Conservation (phyloP, 768 basidiomycete species). For the Lentinula guzmanii region DNA sequence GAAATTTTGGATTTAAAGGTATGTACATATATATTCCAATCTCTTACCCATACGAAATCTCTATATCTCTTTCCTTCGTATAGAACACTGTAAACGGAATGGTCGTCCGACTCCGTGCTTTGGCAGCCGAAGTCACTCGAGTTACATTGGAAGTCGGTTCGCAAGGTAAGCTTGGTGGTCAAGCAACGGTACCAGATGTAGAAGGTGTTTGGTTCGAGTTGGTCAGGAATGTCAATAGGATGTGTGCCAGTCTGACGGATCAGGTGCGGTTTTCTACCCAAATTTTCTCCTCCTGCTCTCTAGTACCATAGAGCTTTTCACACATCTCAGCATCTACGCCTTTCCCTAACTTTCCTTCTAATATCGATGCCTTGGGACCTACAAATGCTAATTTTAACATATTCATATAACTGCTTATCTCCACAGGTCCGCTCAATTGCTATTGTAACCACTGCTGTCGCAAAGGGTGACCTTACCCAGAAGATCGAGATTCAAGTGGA, state of each 20-base stretch:
- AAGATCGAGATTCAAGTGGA: conserved; percentile 90
- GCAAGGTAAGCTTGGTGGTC: conserved; percentile 85
- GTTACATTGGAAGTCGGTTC: conserved; percentile 84
- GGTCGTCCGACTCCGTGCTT: conserved; percentile 45
- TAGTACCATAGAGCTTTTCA: not conserved
- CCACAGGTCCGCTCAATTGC: conserved; percentile 77
- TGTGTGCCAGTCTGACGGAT: conserved; percentile 78
- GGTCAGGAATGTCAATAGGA: conserved; percentile 74
- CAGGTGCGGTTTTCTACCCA: conserved; percentile 18
- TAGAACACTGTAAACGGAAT: conserved; percentile 53
- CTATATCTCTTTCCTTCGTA: conserved; percentile 11
- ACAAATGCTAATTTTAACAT: not conserved
- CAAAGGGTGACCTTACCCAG: conserved; percentile 84
- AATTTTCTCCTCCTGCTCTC: not conserved
- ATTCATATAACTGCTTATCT: not conserved
- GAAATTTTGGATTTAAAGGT: conserved; percentile 79
- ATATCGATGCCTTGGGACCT: not conserved
- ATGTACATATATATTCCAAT: too few species aligned
- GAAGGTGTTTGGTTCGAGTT: conserved; percentile 90
- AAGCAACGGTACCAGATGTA: conserved; percentile 83
- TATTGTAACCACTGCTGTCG: conserved; percentile 83
- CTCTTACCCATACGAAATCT: not conserved
- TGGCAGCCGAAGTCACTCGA: conserved; percentile 79
- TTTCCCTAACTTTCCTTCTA: not conserved
- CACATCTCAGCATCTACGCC: not conserved